Conservation (phyloP, 1,284 basidiomycete genomes). For the Phellinidium pouzarii region DNA sequence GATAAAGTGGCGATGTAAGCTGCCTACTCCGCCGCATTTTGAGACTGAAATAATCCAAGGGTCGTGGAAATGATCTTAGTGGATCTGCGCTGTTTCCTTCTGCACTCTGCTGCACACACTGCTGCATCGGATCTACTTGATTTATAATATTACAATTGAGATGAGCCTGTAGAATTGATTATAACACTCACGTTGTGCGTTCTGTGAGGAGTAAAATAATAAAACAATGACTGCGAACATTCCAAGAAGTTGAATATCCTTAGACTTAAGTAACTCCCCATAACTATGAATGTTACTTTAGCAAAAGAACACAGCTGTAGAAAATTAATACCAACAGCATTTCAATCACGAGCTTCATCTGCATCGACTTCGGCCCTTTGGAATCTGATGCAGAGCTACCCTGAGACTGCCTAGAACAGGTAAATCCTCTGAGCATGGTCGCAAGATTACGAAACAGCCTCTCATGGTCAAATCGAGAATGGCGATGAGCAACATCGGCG, state of each 20-base stretch:
- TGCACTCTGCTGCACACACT: neutral
- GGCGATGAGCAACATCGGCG: slow-evolving; percentile 48
- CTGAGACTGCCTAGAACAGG: neutral
- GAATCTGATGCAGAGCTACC: neutral
- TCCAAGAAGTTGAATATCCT: slow-evolving; percentile 79
- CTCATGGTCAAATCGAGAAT: slow-evolving; percentile 65
- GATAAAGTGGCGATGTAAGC: slow-evolving; percentile 19
- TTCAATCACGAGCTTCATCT: slow-evolving; percentile 20
- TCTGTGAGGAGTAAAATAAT: slow-evolving; percentile 28
- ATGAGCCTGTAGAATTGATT: neutral
- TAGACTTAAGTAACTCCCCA: slow-evolving; percentile 50
- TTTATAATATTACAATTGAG: neutral
- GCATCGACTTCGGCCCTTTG: neutral
- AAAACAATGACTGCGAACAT: slow-evolving; percentile 69
- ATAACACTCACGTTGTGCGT: neutral
- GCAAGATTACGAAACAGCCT: slow-evolving; percentile 62
- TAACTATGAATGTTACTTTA: slow-evolving; percentile 42
- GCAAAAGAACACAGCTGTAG: neutral
- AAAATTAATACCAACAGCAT: slow-evolving; percentile 17
- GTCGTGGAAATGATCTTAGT: neutral
- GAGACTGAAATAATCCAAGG: slow-evolving; percentile 13
- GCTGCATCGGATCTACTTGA: too few species aligned
- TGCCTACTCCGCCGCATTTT: slow-evolving; percentile 4
- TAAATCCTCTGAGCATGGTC: slow-evolving; percentile 36
- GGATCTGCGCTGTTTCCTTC: neutral